A percentile compares a stretch with the other conserved stretches of the same genome.
Evolutionary conservation across 495 filamentous ascomycete species (phyloP).

Genomic region (Neurospora pannonica): DNA sequence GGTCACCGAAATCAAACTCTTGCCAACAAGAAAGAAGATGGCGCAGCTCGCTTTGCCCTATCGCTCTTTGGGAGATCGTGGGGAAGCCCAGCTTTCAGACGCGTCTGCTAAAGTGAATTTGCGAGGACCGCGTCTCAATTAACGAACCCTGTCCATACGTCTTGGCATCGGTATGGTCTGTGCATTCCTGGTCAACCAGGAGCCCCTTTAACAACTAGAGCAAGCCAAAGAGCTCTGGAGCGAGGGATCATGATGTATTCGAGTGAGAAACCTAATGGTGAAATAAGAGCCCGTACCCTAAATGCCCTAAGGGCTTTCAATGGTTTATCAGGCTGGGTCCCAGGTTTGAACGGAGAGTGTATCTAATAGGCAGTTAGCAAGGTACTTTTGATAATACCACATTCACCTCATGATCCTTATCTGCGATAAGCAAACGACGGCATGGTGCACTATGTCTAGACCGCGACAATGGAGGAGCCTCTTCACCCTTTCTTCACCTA

Average conservation of each 20-base stretch:
- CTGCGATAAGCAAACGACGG: neutral
- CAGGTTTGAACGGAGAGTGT: neutral
- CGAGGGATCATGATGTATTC: neutral
- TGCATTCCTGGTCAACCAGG: neutral
- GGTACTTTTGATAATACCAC: neutral
- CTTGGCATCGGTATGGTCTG: neutral
- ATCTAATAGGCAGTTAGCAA: neutral
- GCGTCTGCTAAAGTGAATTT: slow-evolving; percentile 2
- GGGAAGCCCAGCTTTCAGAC: neutral
- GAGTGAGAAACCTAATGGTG: too few species aligned
- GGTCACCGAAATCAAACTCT: neutral
- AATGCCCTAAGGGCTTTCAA: too few species aligned
- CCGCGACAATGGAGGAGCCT: neutral
- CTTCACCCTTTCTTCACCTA: neutral
- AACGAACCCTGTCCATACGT: neutral
- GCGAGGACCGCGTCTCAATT: slow-evolving; percentile 1
- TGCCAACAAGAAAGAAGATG: neutral
- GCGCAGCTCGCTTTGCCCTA: neutral
- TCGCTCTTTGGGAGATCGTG: neutral
- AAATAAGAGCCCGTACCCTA: too few species aligned
- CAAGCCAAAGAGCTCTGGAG: neutral
- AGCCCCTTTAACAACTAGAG: neutral
- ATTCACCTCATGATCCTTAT: neutral
- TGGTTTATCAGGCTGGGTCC: neutral
- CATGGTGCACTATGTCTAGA: neutral